These are phyloP conservation scores for Phytophthora constricta DNA, from an alignment of 352 stramenopile genomes.

Conservation along the genomic window DNA sequence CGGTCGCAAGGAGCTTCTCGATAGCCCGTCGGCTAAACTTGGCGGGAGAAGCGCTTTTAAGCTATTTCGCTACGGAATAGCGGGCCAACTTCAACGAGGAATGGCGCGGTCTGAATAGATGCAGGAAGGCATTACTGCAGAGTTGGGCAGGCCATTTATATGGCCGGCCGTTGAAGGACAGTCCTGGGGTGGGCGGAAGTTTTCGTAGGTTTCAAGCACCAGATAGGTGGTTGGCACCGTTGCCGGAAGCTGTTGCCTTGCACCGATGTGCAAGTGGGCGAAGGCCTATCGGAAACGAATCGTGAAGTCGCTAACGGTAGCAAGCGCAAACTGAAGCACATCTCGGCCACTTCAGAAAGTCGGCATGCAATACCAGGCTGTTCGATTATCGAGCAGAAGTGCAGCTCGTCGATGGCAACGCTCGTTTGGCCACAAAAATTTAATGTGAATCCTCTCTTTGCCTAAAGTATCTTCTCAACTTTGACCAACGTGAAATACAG, in stretches of 20 bases:
- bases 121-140: not conserved
- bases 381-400: too few species aligned
- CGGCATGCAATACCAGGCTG: too few species aligned
- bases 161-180: not conserved
- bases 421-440: too few species aligned
- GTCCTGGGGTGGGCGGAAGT: not conserved
- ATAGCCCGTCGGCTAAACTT: not conserved
- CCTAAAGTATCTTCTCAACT: too few species aligned
- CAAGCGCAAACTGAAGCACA: not conserved
- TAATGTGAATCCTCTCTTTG: too few species aligned
- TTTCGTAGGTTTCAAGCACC: slow-evolving; percentile 4
- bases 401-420: too few species aligned
- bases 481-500: not conserved
- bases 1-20: not conserved
- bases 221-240: slow-evolving; percentile 1
- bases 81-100: not conserved
- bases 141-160: not conserved
- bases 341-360: too few species aligned
- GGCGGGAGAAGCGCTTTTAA: slow-evolving; percentile 1
- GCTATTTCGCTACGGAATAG: not conserved
- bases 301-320: too few species aligned
- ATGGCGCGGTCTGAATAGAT: not conserved
- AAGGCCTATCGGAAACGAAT: not conserved
- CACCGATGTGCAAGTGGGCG: not conserved
- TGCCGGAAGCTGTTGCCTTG: not conserved